Evolutionary conservation across 1,284 basidiomycete species (phyloP), one percentile per base, ranked within the genome.

Genomic region (Polyporus tsugae): DNA sequence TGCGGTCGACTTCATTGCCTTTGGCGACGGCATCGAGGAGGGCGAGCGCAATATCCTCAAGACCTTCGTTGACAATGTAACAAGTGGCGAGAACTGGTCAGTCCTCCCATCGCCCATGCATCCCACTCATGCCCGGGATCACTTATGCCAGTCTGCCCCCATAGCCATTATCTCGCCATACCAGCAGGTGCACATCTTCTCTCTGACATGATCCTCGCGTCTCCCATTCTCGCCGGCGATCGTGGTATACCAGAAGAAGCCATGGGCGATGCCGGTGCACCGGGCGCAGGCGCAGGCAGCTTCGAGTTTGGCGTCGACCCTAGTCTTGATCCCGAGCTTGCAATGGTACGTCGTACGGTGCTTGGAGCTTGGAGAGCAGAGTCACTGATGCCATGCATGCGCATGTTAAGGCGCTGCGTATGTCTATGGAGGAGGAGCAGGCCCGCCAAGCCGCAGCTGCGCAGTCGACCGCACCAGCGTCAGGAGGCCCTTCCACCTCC

Each of bases 401-500:
- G n/a, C 29, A 62, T 4, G 46, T 39, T 9, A 75, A 98, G 96
- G 97, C 96, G 13, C 86, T 99, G 55, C 94, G 97, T 49, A 95
- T 99, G 92, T 99, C 97, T 0, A 91, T 99, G 86, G 95, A 98
- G 82, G 97, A 99, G 81, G 97, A 97, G 70, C 91, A 94, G 78
- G 96, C 96, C 41, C 90, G 96, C 29, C 94, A 95, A 82, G 91
- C 89, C n/a, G 92, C 89, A 6, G 85, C 77, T 7, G 77, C 74
- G 44, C 70, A 75, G 25, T 71, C 74, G 80, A 73, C 83, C 72
- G 65, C 79, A 69, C 73, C 63, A 6, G 60, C 72, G 4, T 57
- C 67, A 2, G 63, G 67, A 76, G 55, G 60, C 35, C 42, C 70
- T 11, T 41, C 67, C 6, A 38, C 66, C 29, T 44, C 66, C 4